Evolutionary conservation across 306 rosid species (phyloP).

Genomic region (Potentilla sterilis): DNA sequence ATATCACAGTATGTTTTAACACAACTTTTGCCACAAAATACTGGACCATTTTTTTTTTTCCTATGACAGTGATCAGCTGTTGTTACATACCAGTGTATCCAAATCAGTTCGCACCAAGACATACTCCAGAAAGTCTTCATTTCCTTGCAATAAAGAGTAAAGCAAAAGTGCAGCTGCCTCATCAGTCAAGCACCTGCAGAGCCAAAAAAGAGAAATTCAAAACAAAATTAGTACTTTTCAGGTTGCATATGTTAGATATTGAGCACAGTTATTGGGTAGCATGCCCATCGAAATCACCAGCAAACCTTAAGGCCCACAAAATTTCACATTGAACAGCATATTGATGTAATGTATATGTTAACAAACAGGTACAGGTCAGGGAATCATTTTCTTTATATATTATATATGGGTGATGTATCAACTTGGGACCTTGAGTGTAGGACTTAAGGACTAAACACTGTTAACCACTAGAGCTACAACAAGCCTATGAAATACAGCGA

Average conservation of each 20-base stretch:
- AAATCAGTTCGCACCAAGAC: conserved; percentile 98
- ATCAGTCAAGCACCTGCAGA: conserved; percentile 80
- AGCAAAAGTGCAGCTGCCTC: conserved; percentile 92
- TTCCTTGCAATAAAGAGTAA: conserved; percentile 93
- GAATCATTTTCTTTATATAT: neutral
- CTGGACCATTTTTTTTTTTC: neutral
- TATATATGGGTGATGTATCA: neutral
- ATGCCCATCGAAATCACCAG: neutral
- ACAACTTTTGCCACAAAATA: neutral
- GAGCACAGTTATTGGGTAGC: neutral
- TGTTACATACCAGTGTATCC: conserved; percentile 84
- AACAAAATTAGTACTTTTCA: neutral
- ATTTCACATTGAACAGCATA: neutral
- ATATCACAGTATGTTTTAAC: neutral
- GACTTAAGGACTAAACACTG: neutral
- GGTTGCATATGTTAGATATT: neutral
- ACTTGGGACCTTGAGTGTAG: neutral
- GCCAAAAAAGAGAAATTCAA: conserved; percentile 17
- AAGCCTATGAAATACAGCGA: neutral
- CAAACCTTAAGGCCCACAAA: neutral
- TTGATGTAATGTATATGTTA: neutral
- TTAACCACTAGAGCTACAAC: neutral
- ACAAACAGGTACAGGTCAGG: neutral
- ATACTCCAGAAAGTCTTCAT: conserved; percentile 86
- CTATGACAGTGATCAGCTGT: conserved; percentile 22